Evolutionary conservation across 2,329 filamentous ascomycete species (phyloP).

Genomic region (Triangularia verruculosa): DNA sequence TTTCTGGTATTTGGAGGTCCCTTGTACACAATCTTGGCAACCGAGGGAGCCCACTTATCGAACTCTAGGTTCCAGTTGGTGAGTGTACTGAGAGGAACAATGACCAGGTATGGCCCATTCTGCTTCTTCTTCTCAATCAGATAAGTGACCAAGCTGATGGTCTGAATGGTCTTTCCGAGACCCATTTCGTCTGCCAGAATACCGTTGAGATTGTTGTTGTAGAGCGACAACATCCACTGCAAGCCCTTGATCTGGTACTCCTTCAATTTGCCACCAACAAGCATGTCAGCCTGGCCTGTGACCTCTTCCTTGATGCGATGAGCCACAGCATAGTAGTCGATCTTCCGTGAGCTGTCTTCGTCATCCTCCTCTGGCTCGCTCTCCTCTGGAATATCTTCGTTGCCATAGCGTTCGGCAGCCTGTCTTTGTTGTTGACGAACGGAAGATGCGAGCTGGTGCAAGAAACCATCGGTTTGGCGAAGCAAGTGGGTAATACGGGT

Average conservation of each 20-base stretch:
- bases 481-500: conserved; percentile 97
- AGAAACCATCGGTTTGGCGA: conserved; percentile 94
- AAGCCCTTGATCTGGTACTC: conserved; percentile 98
- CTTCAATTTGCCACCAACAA: conserved; percentile 90
- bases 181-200: conserved; percentile 99
- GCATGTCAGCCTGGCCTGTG: conserved; percentile 73
- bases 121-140: conserved; percentile 95
- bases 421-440: conserved; percentile 92
- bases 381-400: conserved; percentile 60
- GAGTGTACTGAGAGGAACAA: conserved; percentile 92
- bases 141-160: conserved; percentile 95
- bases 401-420: conserved; percentile 74
- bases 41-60: conserved; percentile 94
- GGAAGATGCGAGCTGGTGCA: conserved; percentile 90
- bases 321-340: conserved; percentile 98
- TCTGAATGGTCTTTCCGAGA: conserved; percentile 99
- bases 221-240: conserved; percentile 99
- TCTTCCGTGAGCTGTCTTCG: conserved; percentile 69
- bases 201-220: conserved; percentile 99
- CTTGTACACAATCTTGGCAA: conserved; percentile 91
- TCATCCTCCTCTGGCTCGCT: conserved; percentile 65
- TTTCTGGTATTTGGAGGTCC: conserved; percentile 86
- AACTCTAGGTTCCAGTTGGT: conserved; percentile 99
- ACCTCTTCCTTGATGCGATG: conserved; percentile 95
- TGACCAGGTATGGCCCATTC: conserved; percentile 88